Evolutionary conservation across 768 basidiomycete genomes (phyloP), one percentile per base, ranked within the genome.

Genomic region (Kwoniella dendrophila): DNA sequence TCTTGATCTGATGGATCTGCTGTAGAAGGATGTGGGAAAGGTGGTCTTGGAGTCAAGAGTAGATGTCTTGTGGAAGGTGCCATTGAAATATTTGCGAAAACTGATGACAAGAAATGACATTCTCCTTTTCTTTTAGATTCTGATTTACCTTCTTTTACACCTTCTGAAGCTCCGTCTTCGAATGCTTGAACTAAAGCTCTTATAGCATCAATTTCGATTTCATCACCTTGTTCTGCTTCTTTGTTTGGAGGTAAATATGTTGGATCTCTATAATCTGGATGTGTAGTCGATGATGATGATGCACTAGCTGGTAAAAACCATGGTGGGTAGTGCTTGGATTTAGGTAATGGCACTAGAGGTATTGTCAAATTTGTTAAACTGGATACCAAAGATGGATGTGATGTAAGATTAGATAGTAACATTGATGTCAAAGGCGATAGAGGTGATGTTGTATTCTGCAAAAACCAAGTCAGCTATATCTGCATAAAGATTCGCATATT

Each of bases 371-470:
- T 81, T 4, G 92, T 80, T 8, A 98, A 77, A 7, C 83, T 77
- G 10, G 84, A 81, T 67, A 90, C 88, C 55, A 89, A 84, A 0
- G 84, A 79, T 1, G 89, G 83, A 44, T 90, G 87, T 4, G 89
- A 84, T 8, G 92, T 90, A 33, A 96, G 81, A 80, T 98, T 98
- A n/a, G 93, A 95, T 10, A 98, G 84, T 1, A 97, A 83, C 95
- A 98, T 98, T n/a, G 91, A 85, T 2, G 93, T 92, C 20, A 98
- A 86, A 82, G 97, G 94, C 33, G 92, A 92, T 27, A 97, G 87
- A 59, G 88, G 86, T 10, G 94, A 87, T 63, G 88, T 86, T n/a
- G 90, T 88, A 79, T 92, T 89, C 93, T 97, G 38, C n/a, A 22
- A 48, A 3, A 14, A 24, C n/a, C 30, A 48, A n/a, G 12, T 52